Conservation (phyloP, 106 monocot species). For the Apostasia ramifera region DNA sequence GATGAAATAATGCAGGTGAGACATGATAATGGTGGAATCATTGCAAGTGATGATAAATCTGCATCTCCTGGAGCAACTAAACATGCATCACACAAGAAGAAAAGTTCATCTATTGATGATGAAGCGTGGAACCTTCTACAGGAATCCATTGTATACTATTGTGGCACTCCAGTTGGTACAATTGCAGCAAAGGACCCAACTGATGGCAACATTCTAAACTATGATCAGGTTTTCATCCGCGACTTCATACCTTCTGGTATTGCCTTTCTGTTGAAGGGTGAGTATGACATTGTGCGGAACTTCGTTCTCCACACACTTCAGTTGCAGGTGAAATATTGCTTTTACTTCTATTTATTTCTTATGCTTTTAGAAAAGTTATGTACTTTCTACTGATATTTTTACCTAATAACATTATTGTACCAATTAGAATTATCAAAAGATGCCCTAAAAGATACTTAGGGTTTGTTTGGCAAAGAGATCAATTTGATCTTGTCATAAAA, state of each 20-base stretch:
- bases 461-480: no score
- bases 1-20: constrained; percentile 22
- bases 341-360: background rate
- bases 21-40: constrained; percentile 17
- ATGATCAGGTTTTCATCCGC: constrained; percentile 97
- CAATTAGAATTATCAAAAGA: no score
- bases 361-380: no score
- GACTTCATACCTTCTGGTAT: constrained; percentile 98
- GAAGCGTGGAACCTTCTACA: constrained; percentile 77
- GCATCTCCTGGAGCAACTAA: constrained; percentile 9
- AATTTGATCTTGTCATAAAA: no score
- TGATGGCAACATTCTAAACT: constrained; percentile 71
- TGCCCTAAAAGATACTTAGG: background rate
- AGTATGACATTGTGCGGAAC: constrained; percentile 94
- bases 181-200: constrained; percentile 91
- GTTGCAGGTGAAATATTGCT: constrained; percentile 52
- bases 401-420: background rate
- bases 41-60: constrained; percentile 13
- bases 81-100: constrained; percentile 24
- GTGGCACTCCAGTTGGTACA: constrained; percentile 86
- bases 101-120: constrained; percentile 51
- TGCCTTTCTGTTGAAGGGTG: constrained; percentile 94
- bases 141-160: constrained; percentile 82
- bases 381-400: background rate
- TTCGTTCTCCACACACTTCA: constrained; percentile 98